phyloP scores from a whole-genome alignment of 2,329 filamentous ascomycete genomes.

The Neurospora sp. region DNA sequence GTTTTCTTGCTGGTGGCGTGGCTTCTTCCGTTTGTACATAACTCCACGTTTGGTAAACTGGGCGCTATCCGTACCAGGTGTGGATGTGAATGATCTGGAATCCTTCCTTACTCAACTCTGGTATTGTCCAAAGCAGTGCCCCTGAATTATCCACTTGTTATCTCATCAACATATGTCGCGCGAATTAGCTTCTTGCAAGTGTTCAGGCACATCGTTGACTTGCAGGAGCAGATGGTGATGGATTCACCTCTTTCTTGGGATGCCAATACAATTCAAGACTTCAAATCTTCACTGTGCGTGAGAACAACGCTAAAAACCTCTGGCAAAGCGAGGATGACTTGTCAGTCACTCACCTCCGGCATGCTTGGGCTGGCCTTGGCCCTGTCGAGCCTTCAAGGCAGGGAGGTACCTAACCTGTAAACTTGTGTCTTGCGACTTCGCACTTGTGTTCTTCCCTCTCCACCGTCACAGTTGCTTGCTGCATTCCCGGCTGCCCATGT shows the following conservation, averaged over 20 bases:
- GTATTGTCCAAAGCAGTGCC: neutral
- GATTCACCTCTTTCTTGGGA: neutral
- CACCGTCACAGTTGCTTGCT: slow-evolving; percentile 3
- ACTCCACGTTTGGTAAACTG: neutral
- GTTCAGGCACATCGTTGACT: neutral
- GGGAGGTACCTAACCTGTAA: neutral
- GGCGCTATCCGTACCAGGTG: neutral
- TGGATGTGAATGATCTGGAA: neutral
- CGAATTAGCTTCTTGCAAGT: neutral
- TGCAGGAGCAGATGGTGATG: neutral
- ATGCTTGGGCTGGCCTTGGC: neutral
- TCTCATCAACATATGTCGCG: neutral
- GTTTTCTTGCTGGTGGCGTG: neutral
- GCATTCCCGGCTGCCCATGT: slow-evolving; percentile 20
- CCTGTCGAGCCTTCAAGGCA: neutral
- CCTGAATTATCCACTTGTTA: neutral
- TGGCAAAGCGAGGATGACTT: neutral
- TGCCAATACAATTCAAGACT: neutral
- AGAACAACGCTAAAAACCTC: neutral
- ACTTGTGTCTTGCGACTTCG: neutral
- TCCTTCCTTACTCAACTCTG: neutral
- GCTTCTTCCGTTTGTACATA: neutral
- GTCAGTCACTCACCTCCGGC: neutral
- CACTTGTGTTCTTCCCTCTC: neutral
- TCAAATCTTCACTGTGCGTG: neutral